Conservation (phyloP, 768 basidiomycete genomes). For the Serpula lacrymans region DNA sequence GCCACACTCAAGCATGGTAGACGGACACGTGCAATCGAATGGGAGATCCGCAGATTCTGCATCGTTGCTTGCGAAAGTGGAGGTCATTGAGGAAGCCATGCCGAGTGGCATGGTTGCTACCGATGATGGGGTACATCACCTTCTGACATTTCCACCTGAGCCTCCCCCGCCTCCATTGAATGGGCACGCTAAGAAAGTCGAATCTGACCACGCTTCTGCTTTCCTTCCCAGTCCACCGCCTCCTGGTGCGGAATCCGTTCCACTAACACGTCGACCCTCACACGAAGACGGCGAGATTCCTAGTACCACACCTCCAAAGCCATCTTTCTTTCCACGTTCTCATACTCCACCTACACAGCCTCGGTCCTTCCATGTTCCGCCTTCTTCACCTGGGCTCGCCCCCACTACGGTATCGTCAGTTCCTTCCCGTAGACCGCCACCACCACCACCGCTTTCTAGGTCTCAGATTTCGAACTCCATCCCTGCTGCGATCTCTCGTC, state of each 20-base stretch:
- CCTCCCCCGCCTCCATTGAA: slow-evolving; percentile 30
- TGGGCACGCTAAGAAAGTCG: slow-evolving; percentile 9
- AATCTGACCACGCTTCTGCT: slow-evolving; percentile 10
- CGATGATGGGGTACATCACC: slow-evolving; percentile 17
- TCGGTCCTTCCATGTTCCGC: slow-evolving; percentile 37
- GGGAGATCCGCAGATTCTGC: not conserved
- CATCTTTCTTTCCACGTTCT: slow-evolving; percentile 33
- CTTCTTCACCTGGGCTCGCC: slow-evolving; percentile 20
- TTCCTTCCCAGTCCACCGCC: not conserved
- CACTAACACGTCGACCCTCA: slow-evolving; percentile 28
- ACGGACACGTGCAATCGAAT: slow-evolving; percentile 8
- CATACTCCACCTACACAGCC: slow-evolving; percentile 47
- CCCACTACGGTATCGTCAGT: slow-evolving; percentile 19
- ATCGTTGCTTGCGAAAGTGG: slow-evolving; percentile 21
- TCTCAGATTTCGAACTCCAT: slow-evolving; percentile 23
- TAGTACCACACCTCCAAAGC: slow-evolving; percentile 32
- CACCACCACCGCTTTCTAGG: slow-evolving; percentile 27
- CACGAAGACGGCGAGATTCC: slow-evolving; percentile 55
- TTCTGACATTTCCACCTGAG: slow-evolving; percentile 26
- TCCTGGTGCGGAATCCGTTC: slow-evolving; percentile 9
- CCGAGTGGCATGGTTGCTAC: slow-evolving; percentile 13
- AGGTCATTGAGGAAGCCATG: slow-evolving; percentile 19
- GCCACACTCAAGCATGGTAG: slow-evolving; percentile 5
- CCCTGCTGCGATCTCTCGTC: slow-evolving; percentile 24
- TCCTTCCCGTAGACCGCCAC: slow-evolving; percentile 25